Evolutionary conservation across 2,329 filamentous ascomycete species (phyloP).

Genomic region (Alternaria sp.): DNA sequence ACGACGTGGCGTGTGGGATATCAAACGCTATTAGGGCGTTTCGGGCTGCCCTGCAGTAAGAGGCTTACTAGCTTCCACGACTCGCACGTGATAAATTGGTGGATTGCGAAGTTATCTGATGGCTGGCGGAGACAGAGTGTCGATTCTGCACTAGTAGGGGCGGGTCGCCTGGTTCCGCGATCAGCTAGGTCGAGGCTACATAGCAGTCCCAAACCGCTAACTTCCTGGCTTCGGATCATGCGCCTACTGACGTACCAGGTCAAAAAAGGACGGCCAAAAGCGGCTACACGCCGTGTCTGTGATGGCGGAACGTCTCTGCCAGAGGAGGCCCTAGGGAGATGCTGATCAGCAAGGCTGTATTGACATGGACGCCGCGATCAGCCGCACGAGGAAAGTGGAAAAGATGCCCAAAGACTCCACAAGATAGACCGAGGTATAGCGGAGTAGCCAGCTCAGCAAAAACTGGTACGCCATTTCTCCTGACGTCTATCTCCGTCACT

Average conservation of each 20-base stretch:
- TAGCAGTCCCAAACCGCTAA: background rate
- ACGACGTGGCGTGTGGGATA: constrained; percentile 9
- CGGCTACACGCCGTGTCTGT: constrained; percentile 3
- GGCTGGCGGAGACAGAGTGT: constrained; percentile 2
- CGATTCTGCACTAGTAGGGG: background rate
- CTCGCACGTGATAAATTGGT: background rate
- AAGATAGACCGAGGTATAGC: background rate
- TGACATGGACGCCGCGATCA: background rate
- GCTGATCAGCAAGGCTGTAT: constrained; percentile 2
- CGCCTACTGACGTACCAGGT: background rate
- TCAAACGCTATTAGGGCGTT: background rate
- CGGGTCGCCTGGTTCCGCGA: background rate
- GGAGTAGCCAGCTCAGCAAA: background rate
- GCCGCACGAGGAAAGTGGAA: background rate
- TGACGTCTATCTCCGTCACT: background rate
- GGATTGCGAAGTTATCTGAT: background rate
- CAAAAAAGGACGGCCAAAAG: constrained; percentile 5
- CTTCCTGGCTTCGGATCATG: background rate
- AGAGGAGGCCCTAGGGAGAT: constrained; percentile 1
- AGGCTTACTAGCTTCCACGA: background rate
- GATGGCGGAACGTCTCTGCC: constrained; percentile 1
- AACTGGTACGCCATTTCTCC: background rate
- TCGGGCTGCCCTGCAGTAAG: constrained; percentile 12
- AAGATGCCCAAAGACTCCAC: background rate
- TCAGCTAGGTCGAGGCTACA: constrained; percentile 3